These are phyloP conservation scores for Cucurbita pepo DNA, from an alignment of 306 rosid genomes.

Conservation along the genomic window DNA sequence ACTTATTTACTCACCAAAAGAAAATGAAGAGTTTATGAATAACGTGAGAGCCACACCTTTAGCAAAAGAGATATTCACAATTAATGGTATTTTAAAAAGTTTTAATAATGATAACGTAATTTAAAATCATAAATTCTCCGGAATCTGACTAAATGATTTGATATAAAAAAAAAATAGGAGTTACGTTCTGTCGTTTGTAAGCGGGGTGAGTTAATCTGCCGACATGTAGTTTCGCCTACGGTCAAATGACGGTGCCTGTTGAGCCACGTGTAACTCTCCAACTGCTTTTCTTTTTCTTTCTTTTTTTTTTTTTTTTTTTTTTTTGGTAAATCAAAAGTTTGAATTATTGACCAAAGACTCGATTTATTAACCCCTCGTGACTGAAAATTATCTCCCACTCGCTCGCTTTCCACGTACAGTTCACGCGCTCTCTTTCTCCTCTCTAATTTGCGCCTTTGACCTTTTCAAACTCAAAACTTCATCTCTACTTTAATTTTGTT, in stretches of 20 bases:
- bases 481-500: background rate
- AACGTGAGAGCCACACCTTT: background rate
- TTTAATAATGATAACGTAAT: no score
- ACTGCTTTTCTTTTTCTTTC: conserved; percentile 1
- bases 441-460: background rate
- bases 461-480: background rate
- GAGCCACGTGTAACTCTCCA: conserved; percentile 29
- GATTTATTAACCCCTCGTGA: background rate
- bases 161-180: background rate
- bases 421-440: background rate
- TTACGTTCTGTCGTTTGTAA: background rate
- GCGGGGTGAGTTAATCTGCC: background rate
- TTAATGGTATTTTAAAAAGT: background rate
- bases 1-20: background rate
- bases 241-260: conserved; percentile 75
- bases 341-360: conserved; percentile 35
- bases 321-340: conserved; percentile 12
- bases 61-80: background rate
- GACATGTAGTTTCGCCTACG: conserved; percentile 21
- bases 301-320: background rate
- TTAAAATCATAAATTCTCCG: no score
- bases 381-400: background rate
- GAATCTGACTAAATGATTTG: background rate
- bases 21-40: background rate
- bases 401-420: background rate